These are phyloP conservation scores for Kazachstania sp. DNA, from an alignment of 1,139 yeast species.

Conservation along the genomic window DNA sequence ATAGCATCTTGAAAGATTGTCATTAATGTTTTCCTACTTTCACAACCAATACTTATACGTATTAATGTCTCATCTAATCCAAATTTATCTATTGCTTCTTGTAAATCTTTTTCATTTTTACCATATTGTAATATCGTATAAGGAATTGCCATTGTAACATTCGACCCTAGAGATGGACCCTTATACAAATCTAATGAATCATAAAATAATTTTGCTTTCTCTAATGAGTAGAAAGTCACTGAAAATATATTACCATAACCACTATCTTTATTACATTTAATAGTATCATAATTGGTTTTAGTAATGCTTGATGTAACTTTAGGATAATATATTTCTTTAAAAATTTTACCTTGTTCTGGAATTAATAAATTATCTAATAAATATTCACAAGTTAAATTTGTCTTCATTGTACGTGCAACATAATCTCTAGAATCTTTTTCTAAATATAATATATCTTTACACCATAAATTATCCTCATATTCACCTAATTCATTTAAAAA, in stretches of 20 bases:
- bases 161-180: slow-evolving; percentile 93
- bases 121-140: slow-evolving; percentile 52
- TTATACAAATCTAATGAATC: slow-evolving; percentile 69
- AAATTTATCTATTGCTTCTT: slow-evolving; percentile 63
- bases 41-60: slow-evolving; percentile 79
- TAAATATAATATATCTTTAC: slow-evolving; percentile 83
- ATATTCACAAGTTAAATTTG: slow-evolving; percentile 56
- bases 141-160: slow-evolving; percentile 87
- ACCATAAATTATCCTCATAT: slow-evolving; percentile 77
- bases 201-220: slow-evolving; percentile 65
- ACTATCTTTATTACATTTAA: slow-evolving; percentile 54
- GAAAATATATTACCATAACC: slow-evolving; percentile 94
- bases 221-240: slow-evolving; percentile 57
- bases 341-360: slow-evolving; percentile 30
- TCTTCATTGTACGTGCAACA: slow-evolving; percentile 54
- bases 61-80: slow-evolving; percentile 78
- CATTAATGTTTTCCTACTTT: slow-evolving; percentile 46
- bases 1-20: slow-evolving; percentile 44
- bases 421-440: slow-evolving; percentile 93
- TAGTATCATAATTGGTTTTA: slow-evolving; percentile 57
- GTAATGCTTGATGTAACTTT: slow-evolving; percentile 40
- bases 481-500: slow-evolving; percentile 39
- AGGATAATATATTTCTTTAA: slow-evolving; percentile 69
- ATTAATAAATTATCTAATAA: slow-evolving; percentile 43
- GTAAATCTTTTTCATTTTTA: slow-evolving; percentile 81